These are phyloP conservation scores for Pseudotulostoma volvatum DNA, from an alignment of 495 filamentous ascomycete species.

Conservation along the genomic window DNA sequence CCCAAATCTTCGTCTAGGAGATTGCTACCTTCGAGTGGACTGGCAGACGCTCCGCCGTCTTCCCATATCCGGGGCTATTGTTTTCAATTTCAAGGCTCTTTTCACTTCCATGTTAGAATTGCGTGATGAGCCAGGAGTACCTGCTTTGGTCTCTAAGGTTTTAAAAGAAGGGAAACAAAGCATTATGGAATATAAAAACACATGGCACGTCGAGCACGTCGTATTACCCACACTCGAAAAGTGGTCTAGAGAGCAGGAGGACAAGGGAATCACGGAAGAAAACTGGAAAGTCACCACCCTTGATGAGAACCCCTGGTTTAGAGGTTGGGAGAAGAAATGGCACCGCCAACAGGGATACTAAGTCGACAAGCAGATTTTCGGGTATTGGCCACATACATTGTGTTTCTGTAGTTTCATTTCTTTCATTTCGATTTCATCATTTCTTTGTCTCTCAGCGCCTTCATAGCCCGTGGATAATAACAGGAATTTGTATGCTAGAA, in stretches of 20 bases:
- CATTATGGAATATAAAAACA: slow-evolving; percentile 70
- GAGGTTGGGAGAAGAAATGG: slow-evolving; percentile 77
- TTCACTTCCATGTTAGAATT: slow-evolving; percentile 67
- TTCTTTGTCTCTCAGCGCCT: too few relatives aligned
- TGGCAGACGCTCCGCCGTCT: slow-evolving; percentile 82
- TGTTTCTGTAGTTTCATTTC: slow-evolving; percentile 1
- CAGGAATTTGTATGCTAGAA: too few relatives aligned
- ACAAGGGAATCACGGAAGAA: slow-evolving; percentile 40
- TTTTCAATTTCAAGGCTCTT: slow-evolving; percentile 86
- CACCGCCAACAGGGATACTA: slow-evolving; percentile 56
- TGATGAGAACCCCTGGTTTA: slow-evolving; percentile 68
- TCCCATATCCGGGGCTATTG: slow-evolving; percentile 55
- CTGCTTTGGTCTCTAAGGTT: slow-evolving; percentile 48
- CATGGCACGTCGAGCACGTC: slow-evolving; percentile 72
- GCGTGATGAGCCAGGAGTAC: slow-evolving; percentile 58
- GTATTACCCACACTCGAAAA: slow-evolving; percentile 48
- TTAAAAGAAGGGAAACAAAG: slow-evolving; percentile 55
- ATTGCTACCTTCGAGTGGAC: slow-evolving; percentile 66
- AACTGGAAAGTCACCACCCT: slow-evolving; percentile 64
- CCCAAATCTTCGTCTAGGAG: slow-evolving; percentile 35
- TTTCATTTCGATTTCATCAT: too few relatives aligned
- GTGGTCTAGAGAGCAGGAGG: slow-evolving; percentile 55
- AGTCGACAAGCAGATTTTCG: slow-evolving; percentile 1
- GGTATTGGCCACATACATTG: too few relatives aligned
- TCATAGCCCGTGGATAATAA: too few relatives aligned